These are phyloP conservation scores for Alternaria consortialis DNA, from an alignment of 2,329 filamentous ascomycete genomes.

Conservation along the genomic window DNA sequence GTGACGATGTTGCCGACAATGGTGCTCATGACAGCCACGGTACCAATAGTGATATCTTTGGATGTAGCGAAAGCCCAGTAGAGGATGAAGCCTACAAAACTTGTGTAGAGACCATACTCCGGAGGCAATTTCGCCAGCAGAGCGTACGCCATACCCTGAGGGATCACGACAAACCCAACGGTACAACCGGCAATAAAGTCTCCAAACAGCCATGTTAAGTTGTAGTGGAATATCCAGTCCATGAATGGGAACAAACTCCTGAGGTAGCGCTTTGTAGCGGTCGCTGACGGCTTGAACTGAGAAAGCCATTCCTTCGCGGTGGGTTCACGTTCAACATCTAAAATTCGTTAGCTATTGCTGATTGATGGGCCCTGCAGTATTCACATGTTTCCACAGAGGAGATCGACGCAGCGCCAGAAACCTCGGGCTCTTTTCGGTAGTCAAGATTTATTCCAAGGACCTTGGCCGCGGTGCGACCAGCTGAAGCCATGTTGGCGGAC, in stretches of 20 bases:
- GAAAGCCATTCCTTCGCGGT: slow-evolving; percentile 75
- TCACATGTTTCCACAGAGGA: slow-evolving; percentile 66
- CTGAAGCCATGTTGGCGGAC: slow-evolving; percentile 57
- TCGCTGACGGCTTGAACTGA: slow-evolving; percentile 66
- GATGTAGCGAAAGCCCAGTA: slow-evolving; percentile 99
- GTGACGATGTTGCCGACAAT: slow-evolving; percentile 83
- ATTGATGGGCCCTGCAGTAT: background rate
- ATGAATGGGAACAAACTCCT: slow-evolving; percentile 84
- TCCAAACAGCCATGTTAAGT: slow-evolving; percentile 85
- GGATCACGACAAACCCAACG: slow-evolving; percentile 84
- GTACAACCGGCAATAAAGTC: slow-evolving; percentile 87
- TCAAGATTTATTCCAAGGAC: slow-evolving; percentile 82
- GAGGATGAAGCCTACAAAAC: slow-evolving; percentile 91
- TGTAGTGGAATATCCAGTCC: slow-evolving; percentile 90
- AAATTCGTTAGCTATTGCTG: slow-evolving; percentile 59
- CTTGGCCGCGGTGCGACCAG: slow-evolving; percentile 79
- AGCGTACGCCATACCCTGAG: slow-evolving; percentile 96
- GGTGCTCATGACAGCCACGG: slow-evolving; percentile 94
- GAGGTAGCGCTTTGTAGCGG: slow-evolving; percentile 68
- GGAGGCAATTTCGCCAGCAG: slow-evolving; percentile 79
- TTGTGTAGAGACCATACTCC: slow-evolving; percentile 90
- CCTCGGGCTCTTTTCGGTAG: slow-evolving; percentile 73
- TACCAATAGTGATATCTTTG: slow-evolving; percentile 98
- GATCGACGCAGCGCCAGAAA: slow-evolving; percentile 78
- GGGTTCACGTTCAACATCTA: slow-evolving; percentile 84